Percentiles rank a stretch among this genome's conserved stretches.
Conservation (phyloP, 208 protist species). For the Crithidia thermophila region DNA sequence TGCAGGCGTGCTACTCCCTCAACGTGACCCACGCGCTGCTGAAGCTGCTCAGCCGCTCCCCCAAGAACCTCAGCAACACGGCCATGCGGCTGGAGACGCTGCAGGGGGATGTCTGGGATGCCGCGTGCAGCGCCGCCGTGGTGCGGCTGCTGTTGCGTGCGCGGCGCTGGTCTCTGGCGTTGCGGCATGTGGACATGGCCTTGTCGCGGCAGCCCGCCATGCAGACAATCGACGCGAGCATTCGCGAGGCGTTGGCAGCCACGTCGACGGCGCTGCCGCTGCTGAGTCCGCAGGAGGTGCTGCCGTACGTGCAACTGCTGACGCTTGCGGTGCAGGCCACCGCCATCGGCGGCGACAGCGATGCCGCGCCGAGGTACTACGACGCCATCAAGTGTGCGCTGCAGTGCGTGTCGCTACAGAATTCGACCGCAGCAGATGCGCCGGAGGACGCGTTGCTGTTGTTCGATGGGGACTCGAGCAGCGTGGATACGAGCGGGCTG, state of each 20-base stretch:
- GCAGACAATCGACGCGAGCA: conserved; percentile 7
- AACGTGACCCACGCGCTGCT: conserved; percentile 45
- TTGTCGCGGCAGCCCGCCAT: conserved; percentile 28
- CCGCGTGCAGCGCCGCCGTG: conserved; percentile 41
- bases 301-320: conserved; percentile 40
- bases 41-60: conserved; percentile 43
- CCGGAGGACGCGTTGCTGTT: no score
- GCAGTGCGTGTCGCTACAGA: no score
- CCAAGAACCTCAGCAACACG: conserved; percentile 73
- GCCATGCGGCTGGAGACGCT: conserved; percentile 50
- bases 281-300: conserved; percentile 1
- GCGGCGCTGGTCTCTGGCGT: conserved; percentile 62
- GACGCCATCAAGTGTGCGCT: conserved; percentile 49
- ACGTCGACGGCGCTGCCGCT: not conserved
- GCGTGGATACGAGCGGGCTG: no score
- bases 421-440: no score
- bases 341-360: conserved; percentile 63
- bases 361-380: conserved; percentile 53
- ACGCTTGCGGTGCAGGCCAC: conserved; percentile 59
- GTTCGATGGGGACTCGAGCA: no score
- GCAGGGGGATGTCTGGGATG: conserved; percentile 46
- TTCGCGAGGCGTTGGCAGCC: not conserved
- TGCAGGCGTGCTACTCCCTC: conserved; percentile 22
- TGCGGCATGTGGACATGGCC: conserved; percentile 51
- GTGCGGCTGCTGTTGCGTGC: conserved; percentile 56